Evolutionary conservation across 129 eudicot genomes (phyloP), one percentile per base, ranked within the genome.

Genomic region (Calendula officinalis): DNA sequence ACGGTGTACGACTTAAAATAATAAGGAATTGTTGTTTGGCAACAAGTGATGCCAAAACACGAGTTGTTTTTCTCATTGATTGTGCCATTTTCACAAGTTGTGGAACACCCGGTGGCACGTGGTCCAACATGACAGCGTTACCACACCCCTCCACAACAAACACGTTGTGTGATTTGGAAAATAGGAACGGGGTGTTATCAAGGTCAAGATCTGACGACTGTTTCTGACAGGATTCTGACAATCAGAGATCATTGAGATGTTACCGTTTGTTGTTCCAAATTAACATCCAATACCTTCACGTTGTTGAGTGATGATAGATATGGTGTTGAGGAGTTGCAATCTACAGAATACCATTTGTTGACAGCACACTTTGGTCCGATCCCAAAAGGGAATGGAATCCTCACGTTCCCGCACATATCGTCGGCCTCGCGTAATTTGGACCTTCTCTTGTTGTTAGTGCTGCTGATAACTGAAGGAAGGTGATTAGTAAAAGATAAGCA

Each of bases 131-230:
- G 16, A 55, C 14, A 6, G 64, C 64, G 15, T 54, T 68, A n/a
- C 64, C 73, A 35, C 73, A 68, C 45, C 73, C 73, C 16, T 36
- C 49, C 2, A 55, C 54, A 2, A 41, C 32, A 35, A 68, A 55
- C 12, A 5, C 30, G 51, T 68, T 68, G 11, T 54, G 64, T 2
- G 17, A 45, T 41, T 17, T 41, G 9, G 73, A 68, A 56, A 11
- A 68, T 34, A 68, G 42, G 16, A 54, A 68, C 3, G 73, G 73
- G 14, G 37, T 68, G 17, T 14, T 16, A 10, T 17, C 39, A 27
- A 67, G 71, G 11, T 67, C 41, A 16, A 5, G 11, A 16, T 58
- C 6, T 58, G 47, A 35, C 35, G 50, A 8, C 45, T 48, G n/a
- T 5, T 34, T n/a, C 44, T 3, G 14, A 48, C 58, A 4, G 1